Percentiles rank a stretch among this genome's conserved stretches.
phyloP scores from a whole-genome alignment of 768 basidiomycete genomes.

The Trametes sanguinea region DNA sequence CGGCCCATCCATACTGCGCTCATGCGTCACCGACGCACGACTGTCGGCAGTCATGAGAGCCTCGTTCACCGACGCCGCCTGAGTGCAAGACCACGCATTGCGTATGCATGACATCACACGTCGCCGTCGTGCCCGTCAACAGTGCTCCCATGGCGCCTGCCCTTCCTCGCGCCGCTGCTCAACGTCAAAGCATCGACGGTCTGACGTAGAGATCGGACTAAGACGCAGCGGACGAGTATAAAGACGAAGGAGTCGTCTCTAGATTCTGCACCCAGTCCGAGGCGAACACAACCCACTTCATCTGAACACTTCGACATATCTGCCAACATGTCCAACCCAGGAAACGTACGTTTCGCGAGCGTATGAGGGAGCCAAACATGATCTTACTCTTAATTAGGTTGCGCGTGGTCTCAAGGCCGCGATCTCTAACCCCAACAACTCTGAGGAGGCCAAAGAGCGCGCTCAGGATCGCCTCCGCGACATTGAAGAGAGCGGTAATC shows the following conservation, averaged over 20 bases:
- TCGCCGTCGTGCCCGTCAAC: background rate
- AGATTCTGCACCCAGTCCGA: background rate
- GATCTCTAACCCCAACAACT: background rate
- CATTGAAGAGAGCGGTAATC: slow-evolving; percentile 7
- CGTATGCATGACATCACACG: background rate
- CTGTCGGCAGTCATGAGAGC: background rate
- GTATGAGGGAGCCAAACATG: no score
- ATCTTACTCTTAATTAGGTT: slow-evolving; percentile 1
- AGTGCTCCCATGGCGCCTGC: background rate
- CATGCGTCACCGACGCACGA: background rate
- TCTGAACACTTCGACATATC: background rate
- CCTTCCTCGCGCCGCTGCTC: no score
- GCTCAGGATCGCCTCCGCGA: background rate
- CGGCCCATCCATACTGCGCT: background rate
- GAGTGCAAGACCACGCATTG: background rate
- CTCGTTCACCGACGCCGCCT: background rate
- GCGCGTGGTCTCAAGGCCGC: slow-evolving; percentile 20
- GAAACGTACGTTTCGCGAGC: slow-evolving; percentile 10
- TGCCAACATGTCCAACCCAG: slow-evolving; percentile 11
- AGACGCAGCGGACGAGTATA: background rate
- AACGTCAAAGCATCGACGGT: background rate
- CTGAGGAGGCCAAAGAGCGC: background rate
- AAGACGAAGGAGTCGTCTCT: background rate
- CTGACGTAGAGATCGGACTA: background rate
- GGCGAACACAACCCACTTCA: background rate